Conservation (phyloP, 2,329 filamentous ascomycete species). For the Cyphellophora europaea region DNA sequence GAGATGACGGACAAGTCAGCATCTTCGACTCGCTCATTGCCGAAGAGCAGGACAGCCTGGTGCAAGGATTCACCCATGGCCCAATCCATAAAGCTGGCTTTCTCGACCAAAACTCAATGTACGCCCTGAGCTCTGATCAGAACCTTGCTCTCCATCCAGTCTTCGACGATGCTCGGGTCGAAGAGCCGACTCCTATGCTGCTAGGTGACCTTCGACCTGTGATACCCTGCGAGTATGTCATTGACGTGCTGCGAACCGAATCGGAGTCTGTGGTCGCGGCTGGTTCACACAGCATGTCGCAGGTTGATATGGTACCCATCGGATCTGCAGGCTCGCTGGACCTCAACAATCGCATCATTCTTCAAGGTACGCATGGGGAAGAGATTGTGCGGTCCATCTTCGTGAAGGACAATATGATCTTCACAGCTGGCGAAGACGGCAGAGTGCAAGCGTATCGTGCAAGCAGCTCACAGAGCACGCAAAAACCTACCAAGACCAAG, state of each 20-base stretch:
- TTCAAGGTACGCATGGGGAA: conserved; percentile 39
- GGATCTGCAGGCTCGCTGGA: conserved; percentile 24
- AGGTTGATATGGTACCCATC: conserved; percentile 30
- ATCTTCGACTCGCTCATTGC: conserved; percentile 49
- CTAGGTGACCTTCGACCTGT: conserved; percentile 49
- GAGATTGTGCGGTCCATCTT: conserved; percentile 38
- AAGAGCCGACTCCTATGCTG: conserved; percentile 36
- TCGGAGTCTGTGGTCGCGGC: conserved; percentile 15
- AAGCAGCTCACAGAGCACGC: background rate
- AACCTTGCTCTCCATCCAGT: conserved; percentile 47
- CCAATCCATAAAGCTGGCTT: conserved; percentile 56
- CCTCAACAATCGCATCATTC: conserved; percentile 29
- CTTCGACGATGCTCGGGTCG: conserved; percentile 32
- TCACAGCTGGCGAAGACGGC: conserved; percentile 37
- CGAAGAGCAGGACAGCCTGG: conserved; percentile 53
- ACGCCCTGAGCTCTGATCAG: conserved; percentile 54
- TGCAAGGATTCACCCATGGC: conserved; percentile 54
- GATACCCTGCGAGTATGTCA: conserved; percentile 50
- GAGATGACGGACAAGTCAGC: conserved; percentile 54
- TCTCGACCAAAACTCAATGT: conserved; percentile 42
- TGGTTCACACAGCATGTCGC: conserved; percentile 17
- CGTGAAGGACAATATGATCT: conserved; percentile 25
- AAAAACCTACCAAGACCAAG: background rate
- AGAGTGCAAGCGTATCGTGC: conserved; percentile 11
- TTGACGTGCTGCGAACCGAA: conserved; percentile 35